Conservation (phyloP, 169 alveolate genomes). For the Plasmodium malariae region DNA sequence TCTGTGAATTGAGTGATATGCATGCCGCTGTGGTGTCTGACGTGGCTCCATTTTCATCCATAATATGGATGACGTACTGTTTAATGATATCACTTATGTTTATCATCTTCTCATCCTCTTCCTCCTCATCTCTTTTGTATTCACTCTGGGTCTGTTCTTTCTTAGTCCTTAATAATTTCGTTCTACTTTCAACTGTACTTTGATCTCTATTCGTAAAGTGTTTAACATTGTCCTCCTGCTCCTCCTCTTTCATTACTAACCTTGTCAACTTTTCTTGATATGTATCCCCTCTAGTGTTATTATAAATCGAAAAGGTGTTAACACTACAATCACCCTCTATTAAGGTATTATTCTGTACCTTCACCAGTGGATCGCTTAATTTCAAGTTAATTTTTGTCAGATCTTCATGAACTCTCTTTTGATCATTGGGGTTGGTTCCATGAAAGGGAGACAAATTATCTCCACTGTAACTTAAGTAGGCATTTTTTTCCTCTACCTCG, state of each 20-base stretch:
- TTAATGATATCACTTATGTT: conserved; percentile 35
- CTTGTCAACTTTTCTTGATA: neutral
- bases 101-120: conserved; percentile 64
- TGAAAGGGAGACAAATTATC: too few relatives aligned
- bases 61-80: conserved; percentile 27
- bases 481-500: too few relatives aligned
- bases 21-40: too few relatives aligned
- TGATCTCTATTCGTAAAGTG: neutral
- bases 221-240: neutral
- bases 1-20: too few relatives aligned
- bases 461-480: too few relatives aligned
- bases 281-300: neutral
- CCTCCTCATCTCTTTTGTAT: conserved; percentile 25
- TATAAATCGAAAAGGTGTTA: too few relatives aligned
- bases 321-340: too few relatives aligned
- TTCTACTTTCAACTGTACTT: neutral
- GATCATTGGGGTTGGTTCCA: too few relatives aligned
- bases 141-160: neutral
- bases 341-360: too few relatives aligned
- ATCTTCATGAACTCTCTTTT: too few relatives aligned
- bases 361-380: too few relatives aligned
- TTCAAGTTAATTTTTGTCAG: too few relatives aligned
- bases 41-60: neutral
- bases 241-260: neutral
- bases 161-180: neutral